Conservation (phyloP, 345 rosid species). For the Erysimum cheiranthoides region DNA sequence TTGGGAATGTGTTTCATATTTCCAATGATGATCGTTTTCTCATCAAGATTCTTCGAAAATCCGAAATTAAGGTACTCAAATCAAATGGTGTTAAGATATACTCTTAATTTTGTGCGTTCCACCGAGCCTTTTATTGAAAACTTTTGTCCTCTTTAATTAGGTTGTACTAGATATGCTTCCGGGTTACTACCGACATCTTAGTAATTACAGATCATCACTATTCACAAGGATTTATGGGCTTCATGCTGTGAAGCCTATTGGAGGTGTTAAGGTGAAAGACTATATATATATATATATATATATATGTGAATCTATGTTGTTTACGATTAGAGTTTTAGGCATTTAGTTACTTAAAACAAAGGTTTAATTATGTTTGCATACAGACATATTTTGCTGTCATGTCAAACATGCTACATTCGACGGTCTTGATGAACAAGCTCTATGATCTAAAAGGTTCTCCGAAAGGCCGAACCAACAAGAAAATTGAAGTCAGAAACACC, state of each 20-base stretch:
- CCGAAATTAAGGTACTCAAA: constrained; percentile 54
- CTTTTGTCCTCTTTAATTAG: too few relatives aligned
- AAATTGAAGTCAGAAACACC: constrained; percentile 44
- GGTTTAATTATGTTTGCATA: not conserved
- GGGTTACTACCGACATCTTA: constrained; percentile 46
- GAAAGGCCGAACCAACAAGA: constrained; percentile 52
- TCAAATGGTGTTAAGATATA: not conserved
- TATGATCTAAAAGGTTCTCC: constrained; percentile 68
- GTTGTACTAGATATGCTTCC: constrained; percentile 49
- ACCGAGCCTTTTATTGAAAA: not conserved
- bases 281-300: too few relatives aligned
- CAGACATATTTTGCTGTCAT: constrained; percentile 67
- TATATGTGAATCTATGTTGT: not conserved
- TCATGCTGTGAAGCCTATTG: constrained; percentile 54
- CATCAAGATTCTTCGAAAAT: constrained; percentile 55
- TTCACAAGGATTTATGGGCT: constrained; percentile 52
- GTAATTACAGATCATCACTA: constrained; percentile 46
- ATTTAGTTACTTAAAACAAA: not conserved
- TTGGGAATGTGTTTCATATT: constrained; percentile 46
- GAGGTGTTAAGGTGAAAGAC: constrained; percentile 56
- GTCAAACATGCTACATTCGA: constrained; percentile 48
- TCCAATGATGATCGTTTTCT: constrained; percentile 50
- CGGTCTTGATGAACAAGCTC: constrained; percentile 41
- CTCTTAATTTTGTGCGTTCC: too few relatives aligned
- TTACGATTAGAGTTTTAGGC: not conserved